Conservation (phyloP, 2,329 filamentous ascomycete genomes). For the Aaosphaeria arxii region DNA sequence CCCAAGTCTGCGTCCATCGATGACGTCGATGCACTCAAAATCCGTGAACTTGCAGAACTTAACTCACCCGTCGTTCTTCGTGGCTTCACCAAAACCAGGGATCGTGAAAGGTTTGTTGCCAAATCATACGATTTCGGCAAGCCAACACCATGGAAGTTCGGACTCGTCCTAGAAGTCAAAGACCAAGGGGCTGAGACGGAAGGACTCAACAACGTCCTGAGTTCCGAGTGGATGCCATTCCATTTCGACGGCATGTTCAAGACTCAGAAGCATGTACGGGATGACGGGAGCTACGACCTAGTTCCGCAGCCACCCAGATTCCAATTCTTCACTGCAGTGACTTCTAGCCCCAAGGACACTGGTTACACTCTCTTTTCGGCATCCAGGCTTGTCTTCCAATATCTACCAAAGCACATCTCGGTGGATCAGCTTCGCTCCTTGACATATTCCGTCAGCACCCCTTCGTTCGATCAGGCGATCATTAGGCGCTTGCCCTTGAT, state of each 20-base stretch:
- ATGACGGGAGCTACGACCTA: slow-evolving; percentile 40
- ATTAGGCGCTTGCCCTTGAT: slow-evolving; percentile 48
- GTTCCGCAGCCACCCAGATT: slow-evolving; percentile 36
- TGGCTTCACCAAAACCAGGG: slow-evolving; percentile 48
- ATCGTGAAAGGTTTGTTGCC: slow-evolving; percentile 45
- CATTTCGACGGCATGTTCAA: slow-evolving; percentile 60
- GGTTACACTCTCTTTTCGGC: slow-evolving; percentile 56
- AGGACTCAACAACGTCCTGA: slow-evolving; percentile 53
- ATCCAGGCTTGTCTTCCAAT: slow-evolving; percentile 50
- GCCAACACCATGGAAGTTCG: slow-evolving; percentile 54
- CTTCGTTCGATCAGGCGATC: slow-evolving; percentile 43
- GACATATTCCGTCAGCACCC: slow-evolving; percentile 49
- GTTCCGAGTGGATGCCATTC: slow-evolving; percentile 52
- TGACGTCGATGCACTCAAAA: slow-evolving; percentile 45
- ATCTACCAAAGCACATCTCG: slow-evolving; percentile 41
- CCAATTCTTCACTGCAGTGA: slow-evolving; percentile 52
- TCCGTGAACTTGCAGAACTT: slow-evolving; percentile 46
- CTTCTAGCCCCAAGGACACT: slow-evolving; percentile 47
- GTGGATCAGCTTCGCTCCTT: slow-evolving; percentile 37
- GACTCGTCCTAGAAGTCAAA: slow-evolving; percentile 57
- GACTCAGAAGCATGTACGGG: slow-evolving; percentile 38
- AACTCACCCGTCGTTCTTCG: slow-evolving; percentile 56
- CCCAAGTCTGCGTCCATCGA: slow-evolving; percentile 36
- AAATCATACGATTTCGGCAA: slow-evolving; percentile 49
- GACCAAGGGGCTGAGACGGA: slow-evolving; percentile 51